Base-by-base conservation (phyloP, 108 stramenopile species). In the Skeletonema costatum region DNA sequence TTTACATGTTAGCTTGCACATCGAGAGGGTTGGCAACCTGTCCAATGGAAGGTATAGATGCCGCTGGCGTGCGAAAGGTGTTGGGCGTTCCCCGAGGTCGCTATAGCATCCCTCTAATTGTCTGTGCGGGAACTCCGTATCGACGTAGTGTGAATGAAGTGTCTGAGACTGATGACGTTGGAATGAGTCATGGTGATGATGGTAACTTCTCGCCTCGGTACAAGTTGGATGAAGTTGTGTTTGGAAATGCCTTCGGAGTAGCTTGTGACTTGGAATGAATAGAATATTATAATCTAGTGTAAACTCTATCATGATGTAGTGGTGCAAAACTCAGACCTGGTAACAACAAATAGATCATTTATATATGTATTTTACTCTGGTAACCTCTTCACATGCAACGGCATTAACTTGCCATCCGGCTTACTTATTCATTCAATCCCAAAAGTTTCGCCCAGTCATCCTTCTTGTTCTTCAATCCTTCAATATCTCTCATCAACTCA, bases 41-140 rank as follows among this genome's bases (percentile, higher is more conserved):
- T 77, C 97, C 96, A 30, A 97, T 97, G 95, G 97, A 97, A 76
- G 97, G 97, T 1, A 84, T 90, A 41, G 74, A 85, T 68, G 87
- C 84, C 3, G 56, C 70, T 46, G 91, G 91, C 6, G 81, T 92
- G 44, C 82, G 91, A 66, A 78, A 67, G 33, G 88, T 73, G 9
- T 86, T 95, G 70, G 73, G 72, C 4, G 83, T 95, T 39, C 91
- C 93, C 16, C 66, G 76, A 38, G 65, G 74, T 46, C 78, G 90
- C 68, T 93, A 86, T 64, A 75, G 86, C 32, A 77, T 86, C 29
- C 93, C 93, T 32, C 64, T 95, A 29, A 87, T 95, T 70, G 87
- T 95, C 21, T 77, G 87, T 31, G 83, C 88, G 3, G 91, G 93
- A 2, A 87, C 16, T 1, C 80, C 86, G 10, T 88, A 82, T 70